These are phyloP conservation scores for Mycosphaerelloides madeirae DNA, from an alignment of 2,329 filamentous ascomycete species.

Conservation along the genomic window DNA sequence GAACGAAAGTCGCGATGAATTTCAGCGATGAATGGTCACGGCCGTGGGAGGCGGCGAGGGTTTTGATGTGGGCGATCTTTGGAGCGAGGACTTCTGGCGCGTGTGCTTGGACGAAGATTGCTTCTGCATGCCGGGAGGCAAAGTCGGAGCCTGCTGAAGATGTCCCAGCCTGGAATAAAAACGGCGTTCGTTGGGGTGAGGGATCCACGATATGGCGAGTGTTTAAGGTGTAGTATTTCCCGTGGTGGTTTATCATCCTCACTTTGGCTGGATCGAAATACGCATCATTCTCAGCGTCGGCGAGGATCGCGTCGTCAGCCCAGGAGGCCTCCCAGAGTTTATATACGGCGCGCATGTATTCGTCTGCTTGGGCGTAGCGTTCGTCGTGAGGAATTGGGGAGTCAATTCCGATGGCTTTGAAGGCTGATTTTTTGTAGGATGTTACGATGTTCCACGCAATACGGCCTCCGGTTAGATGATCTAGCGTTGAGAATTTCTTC, in stretches of 20 bases:
- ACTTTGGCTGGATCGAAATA: constrained; percentile 58
- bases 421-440: constrained; percentile 57
- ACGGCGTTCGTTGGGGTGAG: constrained; percentile 37
- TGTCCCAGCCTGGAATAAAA: constrained; percentile 53
- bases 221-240: constrained; percentile 50
- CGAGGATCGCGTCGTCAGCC: constrained; percentile 52
- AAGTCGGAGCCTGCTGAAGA: constrained; percentile 55
- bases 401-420: constrained; percentile 58
- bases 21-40: constrained; percentile 60
- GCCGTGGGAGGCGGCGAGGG: constrained; percentile 46
- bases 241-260: constrained; percentile 56
- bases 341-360: constrained; percentile 59
- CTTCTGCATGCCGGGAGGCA: constrained; percentile 56
- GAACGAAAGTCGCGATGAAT: constrained; percentile 61
- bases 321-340: constrained; percentile 56
- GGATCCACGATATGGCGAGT: constrained; percentile 43
- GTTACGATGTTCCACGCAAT: constrained; percentile 67
- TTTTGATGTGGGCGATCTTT: constrained; percentile 59
- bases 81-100: constrained; percentile 57
- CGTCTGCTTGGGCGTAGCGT: constrained; percentile 57
- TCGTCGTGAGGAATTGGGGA: constrained; percentile 57
- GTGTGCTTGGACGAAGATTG: constrained; percentile 64
- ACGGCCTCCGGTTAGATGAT: constrained; percentile 58
- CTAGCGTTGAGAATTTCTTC: constrained; percentile 58
- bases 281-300: constrained; percentile 50